A percentile compares a stretch with the other conserved stretches of the same genome.
These are phyloP conservation scores for Fusarium sp. DNA, from an alignment of 2,329 filamentous ascomycete genomes.

Conservation along the genomic window DNA sequence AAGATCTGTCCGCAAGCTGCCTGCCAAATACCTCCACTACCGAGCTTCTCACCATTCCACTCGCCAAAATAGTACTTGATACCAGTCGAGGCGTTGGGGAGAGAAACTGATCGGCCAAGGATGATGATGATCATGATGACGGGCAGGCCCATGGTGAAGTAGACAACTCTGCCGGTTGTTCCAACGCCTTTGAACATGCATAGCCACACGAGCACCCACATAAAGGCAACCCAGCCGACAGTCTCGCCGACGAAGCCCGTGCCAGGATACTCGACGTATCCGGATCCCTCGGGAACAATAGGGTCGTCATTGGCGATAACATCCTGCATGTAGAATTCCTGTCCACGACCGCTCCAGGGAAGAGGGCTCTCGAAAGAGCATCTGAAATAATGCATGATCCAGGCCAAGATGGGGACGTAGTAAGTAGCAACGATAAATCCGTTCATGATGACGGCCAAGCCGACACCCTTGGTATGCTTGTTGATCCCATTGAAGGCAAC, in stretches of 20 bases:
- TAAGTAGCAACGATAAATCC: conserved; percentile 60
- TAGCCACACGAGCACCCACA: neutral
- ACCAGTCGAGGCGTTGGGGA: neutral
- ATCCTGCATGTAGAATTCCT: neutral
- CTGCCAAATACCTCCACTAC: conserved; percentile 51
- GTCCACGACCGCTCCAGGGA: conserved; percentile 53
- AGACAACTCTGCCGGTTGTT: neutral
- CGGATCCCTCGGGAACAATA: neutral
- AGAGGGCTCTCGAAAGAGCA: conserved; percentile 60
- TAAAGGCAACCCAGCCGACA: neutral
- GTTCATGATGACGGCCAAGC: conserved; percentile 60
- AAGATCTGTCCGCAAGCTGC: conserved; percentile 59
- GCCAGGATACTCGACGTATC: neutral
- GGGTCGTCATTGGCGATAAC: neutral
- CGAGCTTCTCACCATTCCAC: neutral
- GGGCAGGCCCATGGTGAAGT: neutral
- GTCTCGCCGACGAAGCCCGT: neutral
- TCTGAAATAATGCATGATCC: conserved; percentile 65
- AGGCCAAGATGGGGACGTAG: conserved; percentile 62
- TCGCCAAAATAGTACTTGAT: conserved; percentile 1
- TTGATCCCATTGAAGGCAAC: conserved; percentile 60
- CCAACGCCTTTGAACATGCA: neutral
- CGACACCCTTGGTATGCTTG: conserved; percentile 58
- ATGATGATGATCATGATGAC: neutral
- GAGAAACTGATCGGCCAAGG: neutral